These are phyloP conservation scores for Phanerodontia chrysosporium DNA, from an alignment of 768 basidiomycete species.

Conservation along the genomic window DNA sequence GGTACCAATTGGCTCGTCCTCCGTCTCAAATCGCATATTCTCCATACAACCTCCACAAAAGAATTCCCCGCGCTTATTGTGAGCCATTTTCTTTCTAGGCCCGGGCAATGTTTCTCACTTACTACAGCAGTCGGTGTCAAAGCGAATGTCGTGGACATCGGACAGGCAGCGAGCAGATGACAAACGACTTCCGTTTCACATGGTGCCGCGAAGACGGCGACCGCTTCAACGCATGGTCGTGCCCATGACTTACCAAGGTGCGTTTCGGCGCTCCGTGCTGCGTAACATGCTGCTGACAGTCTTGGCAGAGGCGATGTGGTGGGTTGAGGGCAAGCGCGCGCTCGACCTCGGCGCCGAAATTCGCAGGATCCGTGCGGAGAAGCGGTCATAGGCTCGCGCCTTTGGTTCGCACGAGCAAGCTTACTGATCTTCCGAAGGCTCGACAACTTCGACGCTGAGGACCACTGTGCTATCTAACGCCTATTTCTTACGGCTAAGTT, in stretches of 20 bases:
- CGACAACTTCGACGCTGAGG: too few species aligned
- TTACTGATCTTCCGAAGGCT: too few species aligned
- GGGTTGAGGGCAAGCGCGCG: slow-evolving; percentile 75
- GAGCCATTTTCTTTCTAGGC: too few species aligned
- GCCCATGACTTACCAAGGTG: slow-evolving; percentile 69
- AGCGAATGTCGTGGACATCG: slow-evolving; percentile 68
- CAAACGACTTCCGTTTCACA: slow-evolving; percentile 76
- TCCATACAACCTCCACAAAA: slow-evolving; percentile 49
- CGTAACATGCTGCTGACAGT: background rate
- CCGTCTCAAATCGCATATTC: slow-evolving; percentile 63
- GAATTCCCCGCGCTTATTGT: slow-evolving; percentile 58
- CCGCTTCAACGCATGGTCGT: slow-evolving; percentile 46
- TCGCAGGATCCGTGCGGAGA: slow-evolving; percentile 27
- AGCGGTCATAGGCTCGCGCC: too few species aligned
- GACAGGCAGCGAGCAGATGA: slow-evolving; percentile 61
- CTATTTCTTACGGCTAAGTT: too few species aligned
- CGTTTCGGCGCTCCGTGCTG: slow-evolving; percentile 11
- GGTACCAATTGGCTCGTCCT: slow-evolving; percentile 82
- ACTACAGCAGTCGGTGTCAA: slow-evolving; percentile 75
- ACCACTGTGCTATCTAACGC: too few species aligned
- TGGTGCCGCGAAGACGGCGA: slow-evolving; percentile 47
- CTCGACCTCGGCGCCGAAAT: slow-evolving; percentile 69
- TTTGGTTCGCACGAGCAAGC: too few species aligned
- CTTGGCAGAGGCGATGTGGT: slow-evolving; percentile 72
- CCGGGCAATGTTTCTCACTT: too few species aligned